phyloP scores from a whole-genome alignment of 2,329 filamentous ascomycete genomes.

The Chaetomium sp. region DNA sequence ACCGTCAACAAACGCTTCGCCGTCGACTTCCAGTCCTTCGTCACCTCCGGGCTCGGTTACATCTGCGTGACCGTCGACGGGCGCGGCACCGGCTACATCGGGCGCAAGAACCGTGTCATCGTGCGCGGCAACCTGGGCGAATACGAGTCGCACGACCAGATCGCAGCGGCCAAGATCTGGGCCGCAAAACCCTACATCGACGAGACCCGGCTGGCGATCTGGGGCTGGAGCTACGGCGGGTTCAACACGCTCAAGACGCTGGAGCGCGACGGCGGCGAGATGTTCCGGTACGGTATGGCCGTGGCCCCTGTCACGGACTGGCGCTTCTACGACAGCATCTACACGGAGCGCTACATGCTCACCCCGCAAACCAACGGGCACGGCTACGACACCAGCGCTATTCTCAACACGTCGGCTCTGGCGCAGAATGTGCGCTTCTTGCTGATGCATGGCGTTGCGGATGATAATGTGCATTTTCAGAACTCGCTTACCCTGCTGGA shows the following conservation, averaged over 20 bases:
- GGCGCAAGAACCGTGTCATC: conserved; percentile 73
- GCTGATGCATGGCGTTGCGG: conserved; percentile 91
- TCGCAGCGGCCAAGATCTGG: conserved; percentile 81
- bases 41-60: conserved; percentile 81
- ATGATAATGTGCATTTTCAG: conserved; percentile 97
- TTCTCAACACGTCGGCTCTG: conserved; percentile 69
- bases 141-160: conserved; percentile 85
- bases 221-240: conserved; percentile 97
- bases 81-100: conserved; percentile 84
- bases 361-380: conserved; percentile 73
- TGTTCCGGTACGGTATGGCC: conserved; percentile 95
- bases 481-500: conserved; percentile 86
- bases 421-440: conserved; percentile 77
- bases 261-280: conserved; percentile 80
- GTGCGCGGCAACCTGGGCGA: conserved; percentile 78
- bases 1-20: conserved; percentile 71
- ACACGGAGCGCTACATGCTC: conserved; percentile 96
- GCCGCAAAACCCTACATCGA: conserved; percentile 78
- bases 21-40: conserved; percentile 85
- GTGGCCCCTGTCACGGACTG: conserved; percentile 98
- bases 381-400: conserved; percentile 70
- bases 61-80: conserved; percentile 93
- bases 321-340: conserved; percentile 90
- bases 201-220: conserved; percentile 75
- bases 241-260: conserved; percentile 94